Evolutionary conservation across 805 yeast genomes (phyloP).

Genomic region (Sungouiella thailandica): DNA sequence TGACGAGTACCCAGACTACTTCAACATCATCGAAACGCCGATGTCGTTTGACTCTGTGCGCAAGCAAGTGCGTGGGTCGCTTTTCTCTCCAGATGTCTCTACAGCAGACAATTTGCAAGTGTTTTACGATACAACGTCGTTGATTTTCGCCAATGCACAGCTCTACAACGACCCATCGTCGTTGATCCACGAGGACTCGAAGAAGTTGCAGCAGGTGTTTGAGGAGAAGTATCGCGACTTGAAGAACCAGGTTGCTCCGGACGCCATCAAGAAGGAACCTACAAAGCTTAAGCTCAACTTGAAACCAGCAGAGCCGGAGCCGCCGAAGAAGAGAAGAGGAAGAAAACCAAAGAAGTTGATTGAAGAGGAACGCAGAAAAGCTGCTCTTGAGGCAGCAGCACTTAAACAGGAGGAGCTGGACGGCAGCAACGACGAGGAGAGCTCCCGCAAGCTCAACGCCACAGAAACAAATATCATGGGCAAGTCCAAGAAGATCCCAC

Average conservation of each 20-base stretch:
- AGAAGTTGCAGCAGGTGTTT: constrained; percentile 50
- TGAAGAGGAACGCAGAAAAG: constrained; percentile 16
- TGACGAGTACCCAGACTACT: constrained; percentile 75
- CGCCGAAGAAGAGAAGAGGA: constrained; percentile 17
- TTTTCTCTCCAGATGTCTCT: constrained; percentile 19
- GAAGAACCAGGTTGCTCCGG: constrained; percentile 18
- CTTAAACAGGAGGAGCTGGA: constrained; percentile 10
- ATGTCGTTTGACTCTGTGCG: constrained; percentile 64
- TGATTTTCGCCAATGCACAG: constrained; percentile 77
- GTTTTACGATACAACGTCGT: constrained; percentile 52
- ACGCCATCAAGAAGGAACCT: constrained; percentile 18
- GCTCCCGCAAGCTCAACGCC: constrained; percentile 3
- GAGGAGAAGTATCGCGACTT: constrained; percentile 33
- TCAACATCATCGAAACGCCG: constrained; percentile 64
- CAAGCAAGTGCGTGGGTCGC: constrained; percentile 45
- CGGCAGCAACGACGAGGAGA: constrained; percentile 4
- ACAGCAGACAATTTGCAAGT: constrained; percentile 47
- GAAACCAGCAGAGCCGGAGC: constrained; percentile 17
- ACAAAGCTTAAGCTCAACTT: constrained; percentile 26
- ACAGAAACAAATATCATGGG: constrained; percentile 14
- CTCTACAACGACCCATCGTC: constrained; percentile 71
- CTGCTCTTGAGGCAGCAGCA: constrained; percentile 10
- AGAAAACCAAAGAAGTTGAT: constrained; percentile 19
- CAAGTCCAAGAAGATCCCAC: constrained; percentile 9
- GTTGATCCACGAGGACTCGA: constrained; percentile 67